Conservation (phyloP, 768 basidiomycete genomes). For the Mycena metata region DNA sequence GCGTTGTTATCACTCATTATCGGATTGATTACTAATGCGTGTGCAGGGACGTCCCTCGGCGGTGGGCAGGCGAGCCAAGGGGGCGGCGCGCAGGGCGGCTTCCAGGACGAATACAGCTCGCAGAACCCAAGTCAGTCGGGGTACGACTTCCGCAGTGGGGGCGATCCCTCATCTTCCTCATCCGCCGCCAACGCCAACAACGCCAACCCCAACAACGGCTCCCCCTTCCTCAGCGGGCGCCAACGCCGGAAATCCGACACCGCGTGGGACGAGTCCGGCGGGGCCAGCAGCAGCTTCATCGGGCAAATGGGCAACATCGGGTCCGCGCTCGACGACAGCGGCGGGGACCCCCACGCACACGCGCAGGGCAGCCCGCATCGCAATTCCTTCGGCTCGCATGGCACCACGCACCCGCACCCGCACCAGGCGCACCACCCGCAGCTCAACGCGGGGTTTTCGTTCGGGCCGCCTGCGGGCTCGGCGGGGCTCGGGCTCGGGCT, state of each 20-base stretch:
- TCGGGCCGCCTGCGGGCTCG: constrained; percentile 39
- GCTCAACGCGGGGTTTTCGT: constrained; percentile 48
- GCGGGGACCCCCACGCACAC: constrained; percentile 42
- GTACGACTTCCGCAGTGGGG: constrained; percentile 18
- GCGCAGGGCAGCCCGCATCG: constrained; percentile 41
- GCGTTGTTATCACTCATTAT: constrained; percentile 41
- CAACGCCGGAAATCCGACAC: constrained; percentile 74
- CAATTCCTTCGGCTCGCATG: constrained; percentile 42
- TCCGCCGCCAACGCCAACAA: no score
- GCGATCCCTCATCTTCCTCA: not conserved
- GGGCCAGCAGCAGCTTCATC: constrained; percentile 41
- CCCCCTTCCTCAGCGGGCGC: constrained; percentile 49
- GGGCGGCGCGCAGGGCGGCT: no score
- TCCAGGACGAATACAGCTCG: no score
- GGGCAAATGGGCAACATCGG: constrained; percentile 46
- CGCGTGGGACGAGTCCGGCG: constrained; percentile 62
- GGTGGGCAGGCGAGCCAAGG: constrained; percentile 3
- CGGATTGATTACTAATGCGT: not conserved
- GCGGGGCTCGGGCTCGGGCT: constrained; percentile 19
- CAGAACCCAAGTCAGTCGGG: no score
- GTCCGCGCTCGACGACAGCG: constrained; percentile 53
- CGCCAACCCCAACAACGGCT: constrained; percentile 13
- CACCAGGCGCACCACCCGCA: no score
- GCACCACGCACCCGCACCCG: constrained; percentile 39
- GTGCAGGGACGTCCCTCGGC: constrained; percentile 18